A percentile compares a stretch with the other conserved stretches of the same genome.
Evolutionary conservation across 495 filamentous ascomycete genomes (phyloP).

Genomic region (Chaetomium fimeti): DNA sequence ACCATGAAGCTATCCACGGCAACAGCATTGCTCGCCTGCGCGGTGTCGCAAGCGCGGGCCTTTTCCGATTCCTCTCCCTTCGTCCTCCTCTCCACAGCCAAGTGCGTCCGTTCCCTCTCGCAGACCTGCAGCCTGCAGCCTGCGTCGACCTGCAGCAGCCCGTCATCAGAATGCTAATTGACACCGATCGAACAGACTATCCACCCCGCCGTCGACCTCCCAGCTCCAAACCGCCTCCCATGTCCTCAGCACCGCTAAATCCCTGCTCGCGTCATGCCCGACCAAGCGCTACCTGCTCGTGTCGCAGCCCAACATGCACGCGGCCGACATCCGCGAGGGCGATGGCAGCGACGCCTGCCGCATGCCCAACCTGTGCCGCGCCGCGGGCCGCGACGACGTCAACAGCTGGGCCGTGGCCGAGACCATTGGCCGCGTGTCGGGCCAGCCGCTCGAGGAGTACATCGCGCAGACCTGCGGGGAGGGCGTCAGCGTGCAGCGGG

Average conservation of each 20-base stretch:
- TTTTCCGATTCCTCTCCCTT: constrained; percentile 87
- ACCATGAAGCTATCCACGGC: constrained; percentile 62
- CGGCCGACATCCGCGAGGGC: constrained; percentile 56
- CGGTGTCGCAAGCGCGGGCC: constrained; percentile 57
- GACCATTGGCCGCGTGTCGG: constrained; percentile 59
- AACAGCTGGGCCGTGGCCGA: constrained; percentile 53
- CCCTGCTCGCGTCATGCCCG: constrained; percentile 62
- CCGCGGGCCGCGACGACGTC: constrained; percentile 25
- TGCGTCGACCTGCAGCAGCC: no score
- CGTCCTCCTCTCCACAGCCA: constrained; percentile 74
- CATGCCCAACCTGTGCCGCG: constrained; percentile 36
- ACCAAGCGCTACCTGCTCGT: constrained; percentile 79
- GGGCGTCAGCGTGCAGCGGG: constrained; percentile 43
- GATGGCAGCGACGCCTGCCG: constrained; percentile 25
- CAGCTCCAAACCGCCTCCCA: constrained; percentile 47
- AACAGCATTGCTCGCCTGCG: constrained; percentile 60
- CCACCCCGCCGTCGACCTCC: constrained; percentile 28
- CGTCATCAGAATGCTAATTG: constrained; percentile 1
- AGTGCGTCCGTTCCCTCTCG: constrained; percentile 53
- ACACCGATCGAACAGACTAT: constrained; percentile 34
- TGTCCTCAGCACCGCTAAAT: constrained; percentile 42
- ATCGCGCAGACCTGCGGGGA: constrained; percentile 38
- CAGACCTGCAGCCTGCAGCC: no score
- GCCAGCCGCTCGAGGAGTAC: constrained; percentile 36
- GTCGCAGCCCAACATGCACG: constrained; percentile 72